Percentiles rank a stretch among this genome's conserved stretches.
These are phyloP conservation scores for Leptographium wingfieldii DNA, from an alignment of 2,329 filamentous ascomycete species.

Conservation along the genomic window DNA sequence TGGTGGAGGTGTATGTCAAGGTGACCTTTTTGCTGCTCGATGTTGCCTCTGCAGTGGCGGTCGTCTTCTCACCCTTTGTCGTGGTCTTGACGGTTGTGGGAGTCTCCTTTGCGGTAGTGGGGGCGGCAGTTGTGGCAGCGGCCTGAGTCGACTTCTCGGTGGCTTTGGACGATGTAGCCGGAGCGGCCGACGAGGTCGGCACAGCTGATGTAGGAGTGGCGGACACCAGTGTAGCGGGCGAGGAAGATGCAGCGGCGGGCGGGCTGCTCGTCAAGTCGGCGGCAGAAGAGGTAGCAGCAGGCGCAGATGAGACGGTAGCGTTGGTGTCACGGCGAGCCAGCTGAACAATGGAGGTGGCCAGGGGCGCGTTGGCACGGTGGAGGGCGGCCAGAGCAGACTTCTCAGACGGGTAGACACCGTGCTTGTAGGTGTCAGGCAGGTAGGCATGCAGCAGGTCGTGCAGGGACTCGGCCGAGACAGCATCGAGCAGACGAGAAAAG, in stretches of 20 bases:
- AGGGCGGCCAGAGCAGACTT: slow-evolving; percentile 50
- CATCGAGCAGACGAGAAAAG: slow-evolving; percentile 13
- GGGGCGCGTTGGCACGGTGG: slow-evolving; percentile 44
- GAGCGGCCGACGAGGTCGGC: neutral
- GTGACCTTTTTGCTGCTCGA: neutral
- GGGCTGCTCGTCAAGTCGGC: slow-evolving; percentile 11
- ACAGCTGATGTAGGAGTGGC: neutral
- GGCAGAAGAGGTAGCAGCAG: slow-evolving; percentile 15
- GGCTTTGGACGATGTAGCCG: slow-evolving; percentile 7
- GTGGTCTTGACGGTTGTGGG: neutral
- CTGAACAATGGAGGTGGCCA: slow-evolving; percentile 50
- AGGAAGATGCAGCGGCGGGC: neutral
- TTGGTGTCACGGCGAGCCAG: slow-evolving; percentile 47
- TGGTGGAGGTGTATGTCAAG: slow-evolving; percentile 31
- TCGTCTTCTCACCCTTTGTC: neutral
- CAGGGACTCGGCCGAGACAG: slow-evolving; percentile 27
- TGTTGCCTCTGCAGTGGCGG: neutral
- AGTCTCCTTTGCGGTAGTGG: slow-evolving; percentile 2
- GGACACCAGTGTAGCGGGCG: neutral
- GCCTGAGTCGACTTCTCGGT: slow-evolving; percentile 7
- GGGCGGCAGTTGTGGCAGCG: slow-evolving; percentile 1
- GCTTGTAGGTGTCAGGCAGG: slow-evolving; percentile 49
- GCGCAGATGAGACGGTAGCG: slow-evolving; percentile 8
- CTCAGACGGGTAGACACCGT: slow-evolving; percentile 56
- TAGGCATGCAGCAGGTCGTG: slow-evolving; percentile 54